Conservation (phyloP, 2,329 filamentous ascomycete species). For the Tympanopsis confertula region DNA sequence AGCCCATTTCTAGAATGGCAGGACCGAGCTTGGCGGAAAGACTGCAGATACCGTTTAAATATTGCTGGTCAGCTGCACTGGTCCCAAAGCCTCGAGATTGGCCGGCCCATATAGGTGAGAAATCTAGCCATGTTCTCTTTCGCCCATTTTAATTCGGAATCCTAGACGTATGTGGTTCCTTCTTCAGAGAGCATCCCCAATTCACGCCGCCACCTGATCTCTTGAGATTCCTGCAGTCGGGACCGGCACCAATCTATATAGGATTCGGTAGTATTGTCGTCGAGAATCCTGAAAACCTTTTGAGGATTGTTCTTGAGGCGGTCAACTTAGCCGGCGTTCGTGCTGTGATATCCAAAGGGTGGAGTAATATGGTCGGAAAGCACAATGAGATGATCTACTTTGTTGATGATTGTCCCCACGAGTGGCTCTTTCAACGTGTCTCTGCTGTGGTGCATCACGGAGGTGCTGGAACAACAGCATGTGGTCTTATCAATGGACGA, state of each 20-base stretch:
- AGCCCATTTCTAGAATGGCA: conserved; percentile 19
- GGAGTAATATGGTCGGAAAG: conserved; percentile 30
- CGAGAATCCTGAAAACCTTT: conserved; percentile 31
- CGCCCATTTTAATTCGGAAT: neutral
- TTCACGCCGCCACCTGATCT: conserved; percentile 44
- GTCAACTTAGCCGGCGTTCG: conserved; percentile 31
- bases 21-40: conserved; percentile 26
- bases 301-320: conserved; percentile 31
- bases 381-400: conserved; percentile 29
- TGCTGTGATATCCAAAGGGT: conserved; percentile 36
- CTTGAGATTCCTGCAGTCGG: conserved; percentile 37
- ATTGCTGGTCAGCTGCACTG: conserved; percentile 58
- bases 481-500: conserved; percentile 33
- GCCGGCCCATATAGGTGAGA: conserved; percentile 34
- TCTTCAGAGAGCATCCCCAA: conserved; percentile 40
- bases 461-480: conserved; percentile 45
- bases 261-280: conserved; percentile 59
- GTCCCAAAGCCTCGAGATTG: conserved; percentile 57
- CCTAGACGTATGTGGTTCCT: conserved; percentile 45
- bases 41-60: conserved; percentile 54
- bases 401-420: conserved; percentile 40
- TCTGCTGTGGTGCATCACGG: conserved; percentile 45
- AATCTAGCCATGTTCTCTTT: conserved; percentile 4
- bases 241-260: conserved; percentile 51
- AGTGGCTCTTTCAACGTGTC: conserved; percentile 45